Base-by-base conservation (phyloP, 208 protist species). In the Trypanosoma avium region DNA sequence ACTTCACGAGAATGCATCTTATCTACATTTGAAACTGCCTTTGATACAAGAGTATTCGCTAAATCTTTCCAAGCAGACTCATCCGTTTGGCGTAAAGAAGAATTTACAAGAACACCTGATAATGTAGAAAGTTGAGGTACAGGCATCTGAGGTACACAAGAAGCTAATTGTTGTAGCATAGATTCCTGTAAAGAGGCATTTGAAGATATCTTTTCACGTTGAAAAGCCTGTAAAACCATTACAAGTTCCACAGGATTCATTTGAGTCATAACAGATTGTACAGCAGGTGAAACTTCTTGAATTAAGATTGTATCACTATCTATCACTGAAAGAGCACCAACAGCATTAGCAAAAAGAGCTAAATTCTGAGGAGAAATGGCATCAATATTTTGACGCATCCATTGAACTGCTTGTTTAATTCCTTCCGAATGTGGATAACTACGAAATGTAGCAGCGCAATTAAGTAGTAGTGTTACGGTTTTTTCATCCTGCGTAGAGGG, bases 401-500 rank as follows among this genome's bases (percentile, higher is more conserved):
- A 95, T 50, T 76, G 52, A 26, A 77, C 36, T 32, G 79, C 85
- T 54, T 87, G 70, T 52, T 73, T 70, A 17, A 95, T 62, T 1
- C 72, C 82, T 15, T 86, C 80, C 2, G 29, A 47, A 36, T 67
- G 50, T 38, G 62, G 30, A 38, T 70, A 53, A 35, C 55, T 53
- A 12, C 70, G 52, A 45, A 95, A 95, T 1, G 71, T 77, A 45
- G 71, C 79, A 12, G 84, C 85, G 48, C 75, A 86, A 71, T 95
- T 95, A n/a, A 95, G 69, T 19, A 88, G 64, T 35, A 88, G 49
- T 29, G 73, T 73, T 38, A 92, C 72, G 0, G 84, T 76, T 47
- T 84, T 82, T 70, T 95, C 89, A 55, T 95, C 89, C 70, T 92
- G 85, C 26, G 86, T 83, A 24, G 89, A 95, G 12, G 79, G 76